phyloP scores from a whole-genome alignment of 2,329 filamentous ascomycete species.

The Lecanicillium sp. region DNA sequence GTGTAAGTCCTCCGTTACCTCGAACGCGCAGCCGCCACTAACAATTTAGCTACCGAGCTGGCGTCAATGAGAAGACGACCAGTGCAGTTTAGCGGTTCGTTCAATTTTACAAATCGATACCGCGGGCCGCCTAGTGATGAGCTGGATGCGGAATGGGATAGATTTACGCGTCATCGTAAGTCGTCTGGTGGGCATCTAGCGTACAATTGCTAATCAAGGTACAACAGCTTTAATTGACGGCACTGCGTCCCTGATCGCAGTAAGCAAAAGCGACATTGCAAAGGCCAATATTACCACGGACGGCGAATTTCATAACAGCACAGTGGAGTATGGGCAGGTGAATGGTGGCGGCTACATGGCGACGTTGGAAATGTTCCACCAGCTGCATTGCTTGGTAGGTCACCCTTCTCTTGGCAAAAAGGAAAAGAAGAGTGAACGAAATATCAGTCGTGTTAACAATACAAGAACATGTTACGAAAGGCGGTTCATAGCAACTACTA shows the following conservation, averaged over 20 bases:
- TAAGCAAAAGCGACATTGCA: background rate
- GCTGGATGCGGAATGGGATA: background rate
- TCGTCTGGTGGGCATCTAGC: background rate
- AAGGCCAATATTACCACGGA: background rate
- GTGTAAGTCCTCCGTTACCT: background rate
- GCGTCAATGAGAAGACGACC: background rate
- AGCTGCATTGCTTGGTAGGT: background rate
- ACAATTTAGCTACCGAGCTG: background rate
- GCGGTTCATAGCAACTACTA: background rate
- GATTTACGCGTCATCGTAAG: background rate
- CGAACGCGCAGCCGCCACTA: background rate
- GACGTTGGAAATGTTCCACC: background rate
- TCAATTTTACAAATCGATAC: slow-evolving; percentile 1
- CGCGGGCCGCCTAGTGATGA: background rate
- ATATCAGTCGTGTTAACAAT: background rate
- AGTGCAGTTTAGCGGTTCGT: background rate
- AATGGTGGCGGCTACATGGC: background rate
- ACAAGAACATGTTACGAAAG: background rate
- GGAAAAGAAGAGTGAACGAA: too few species aligned
- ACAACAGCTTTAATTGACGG: background rate
- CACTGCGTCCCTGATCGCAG: background rate
- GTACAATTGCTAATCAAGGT: background rate
- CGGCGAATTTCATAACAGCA: background rate
- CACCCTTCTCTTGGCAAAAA: background rate
- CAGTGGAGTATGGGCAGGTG: background rate